These are phyloP conservation scores for Anethum foeniculum DNA, from an alignment of 140 eudicot genomes.

Conservation along the genomic window DNA sequence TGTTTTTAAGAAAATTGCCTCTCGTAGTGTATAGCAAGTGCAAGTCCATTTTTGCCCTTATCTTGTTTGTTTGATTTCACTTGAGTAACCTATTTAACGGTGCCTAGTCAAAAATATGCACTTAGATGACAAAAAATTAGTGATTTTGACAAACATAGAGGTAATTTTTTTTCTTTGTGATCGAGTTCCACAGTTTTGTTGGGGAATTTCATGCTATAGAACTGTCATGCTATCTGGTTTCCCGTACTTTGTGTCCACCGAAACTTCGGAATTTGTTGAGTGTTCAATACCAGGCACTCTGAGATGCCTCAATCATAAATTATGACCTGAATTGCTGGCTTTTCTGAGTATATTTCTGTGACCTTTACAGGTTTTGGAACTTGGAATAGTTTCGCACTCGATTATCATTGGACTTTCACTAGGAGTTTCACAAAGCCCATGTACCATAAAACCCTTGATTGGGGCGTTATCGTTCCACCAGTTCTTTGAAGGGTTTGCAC, in stretches of 20 bases:
- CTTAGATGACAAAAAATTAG: background rate
- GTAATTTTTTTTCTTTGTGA: background rate
- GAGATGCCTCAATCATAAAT: background rate
- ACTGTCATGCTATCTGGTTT: background rate
- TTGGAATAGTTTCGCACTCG: constrained; percentile 84
- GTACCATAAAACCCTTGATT: constrained; percentile 64
- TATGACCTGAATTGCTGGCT: background rate
- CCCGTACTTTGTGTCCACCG: background rate
- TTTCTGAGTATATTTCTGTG: background rate
- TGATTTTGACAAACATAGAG: background rate
- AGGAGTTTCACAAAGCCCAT: constrained; percentile 90
- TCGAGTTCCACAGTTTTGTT: background rate
- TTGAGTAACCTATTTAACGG: background rate
- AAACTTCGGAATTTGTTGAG: background rate
- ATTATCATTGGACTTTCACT: constrained; percentile 75
- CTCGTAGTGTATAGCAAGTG: background rate
- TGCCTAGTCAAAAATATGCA: background rate
- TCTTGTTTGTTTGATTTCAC: background rate
- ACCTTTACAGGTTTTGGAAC: constrained; percentile 61
- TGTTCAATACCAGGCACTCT: background rate
- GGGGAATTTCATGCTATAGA: background rate
- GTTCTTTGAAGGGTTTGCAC: constrained; percentile 91
- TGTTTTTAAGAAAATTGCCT: background rate
- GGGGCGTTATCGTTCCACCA: constrained; percentile 84
- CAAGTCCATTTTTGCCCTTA: background rate